A percentile compares a stretch with the other conserved stretches of the same genome.
Evolutionary conservation across 176 grass and related monocot species (phyloP).

Genomic region (Oryza officinalis): DNA sequence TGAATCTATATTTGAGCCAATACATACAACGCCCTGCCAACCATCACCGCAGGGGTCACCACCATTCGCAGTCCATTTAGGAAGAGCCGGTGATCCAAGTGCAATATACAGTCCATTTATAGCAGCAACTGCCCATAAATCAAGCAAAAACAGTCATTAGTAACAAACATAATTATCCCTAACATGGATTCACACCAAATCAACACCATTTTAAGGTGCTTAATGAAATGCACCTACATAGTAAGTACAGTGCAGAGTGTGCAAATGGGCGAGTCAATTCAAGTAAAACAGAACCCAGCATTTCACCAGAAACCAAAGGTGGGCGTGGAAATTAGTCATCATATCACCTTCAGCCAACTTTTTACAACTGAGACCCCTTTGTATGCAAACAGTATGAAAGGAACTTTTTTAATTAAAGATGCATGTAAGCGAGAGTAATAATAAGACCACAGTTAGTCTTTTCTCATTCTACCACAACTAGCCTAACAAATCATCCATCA

Average conservation of each 20-base stretch:
- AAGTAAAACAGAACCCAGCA: constrained; percentile 29
- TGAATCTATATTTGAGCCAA: constrained; percentile 65
- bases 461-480: background rate
- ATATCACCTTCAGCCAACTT: constrained; percentile 7
- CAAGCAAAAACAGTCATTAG: background rate
- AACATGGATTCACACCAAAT: background rate
- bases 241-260: background rate
- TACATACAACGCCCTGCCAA: constrained; percentile 90
- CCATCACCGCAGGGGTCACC: constrained; percentile 86
- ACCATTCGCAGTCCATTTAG: constrained; percentile 70
- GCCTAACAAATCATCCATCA: background rate
- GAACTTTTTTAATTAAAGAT: background rate
- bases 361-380: background rate
- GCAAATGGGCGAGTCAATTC: background rate
- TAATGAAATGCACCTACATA: background rate
- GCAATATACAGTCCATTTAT: constrained; percentile 75
- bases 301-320: background rate
- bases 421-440: background rate
- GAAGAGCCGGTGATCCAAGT: constrained; percentile 71
- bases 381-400: background rate
- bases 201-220: background rate
- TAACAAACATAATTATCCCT: background rate
- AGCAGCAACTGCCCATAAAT: constrained; percentile 68
- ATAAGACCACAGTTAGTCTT: background rate
- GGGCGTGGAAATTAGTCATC: background rate